A percentile compares a stretch with the other conserved stretches of the same genome.
Evolutionary conservation across 208 protist genomes (phyloP).

Genomic region (Leishmania guyanensis): DNA sequence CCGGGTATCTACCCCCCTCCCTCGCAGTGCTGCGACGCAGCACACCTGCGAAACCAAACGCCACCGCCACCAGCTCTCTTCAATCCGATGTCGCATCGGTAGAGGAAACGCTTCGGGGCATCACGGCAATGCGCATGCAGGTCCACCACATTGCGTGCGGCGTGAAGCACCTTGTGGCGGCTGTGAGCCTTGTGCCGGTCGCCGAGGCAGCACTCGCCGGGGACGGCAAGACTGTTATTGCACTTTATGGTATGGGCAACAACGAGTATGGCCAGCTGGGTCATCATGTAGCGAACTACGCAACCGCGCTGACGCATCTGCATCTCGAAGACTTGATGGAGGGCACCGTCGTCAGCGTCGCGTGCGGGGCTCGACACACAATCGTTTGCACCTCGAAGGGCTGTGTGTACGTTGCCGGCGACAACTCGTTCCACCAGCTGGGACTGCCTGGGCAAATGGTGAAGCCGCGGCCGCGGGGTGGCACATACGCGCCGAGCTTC

Average conservation of each 20-base stretch:
- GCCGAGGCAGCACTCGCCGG: neutral
- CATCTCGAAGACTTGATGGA: slow-evolving; percentile 54
- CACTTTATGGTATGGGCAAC: slow-evolving; percentile 71
- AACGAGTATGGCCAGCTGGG: slow-evolving; percentile 81
- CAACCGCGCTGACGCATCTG: slow-evolving; percentile 57
- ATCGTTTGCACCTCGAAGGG: slow-evolving; percentile 59
- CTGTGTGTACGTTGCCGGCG: slow-evolving; percentile 71
- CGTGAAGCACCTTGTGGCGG: slow-evolving; percentile 57
- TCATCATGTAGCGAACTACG: slow-evolving; percentile 60
- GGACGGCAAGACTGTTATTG: neutral
- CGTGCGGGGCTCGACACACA: slow-evolving; percentile 70
- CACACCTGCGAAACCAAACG: neutral
- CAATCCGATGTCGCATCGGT: slow-evolving; percentile 17
- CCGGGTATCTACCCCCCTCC: slow-evolving; percentile 69
- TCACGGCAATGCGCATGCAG: slow-evolving; percentile 31
- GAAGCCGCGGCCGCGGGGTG: slow-evolving; percentile 19
- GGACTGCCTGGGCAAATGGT: slow-evolving; percentile 44
- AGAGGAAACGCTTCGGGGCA: slow-evolving; percentile 13
- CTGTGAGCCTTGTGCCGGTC: slow-evolving; percentile 25
- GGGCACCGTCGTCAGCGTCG: slow-evolving; percentile 46
- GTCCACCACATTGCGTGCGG: slow-evolving; percentile 54
- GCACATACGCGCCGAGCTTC: slow-evolving; percentile 37
- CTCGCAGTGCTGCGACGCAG: slow-evolving; percentile 27
- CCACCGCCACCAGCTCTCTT: slow-evolving; percentile 6
- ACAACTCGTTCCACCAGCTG: slow-evolving; percentile 77